Evolutionary conservation across 164 flowering plant species (phyloP).

Genomic region (Liquidambar formosana): DNA sequence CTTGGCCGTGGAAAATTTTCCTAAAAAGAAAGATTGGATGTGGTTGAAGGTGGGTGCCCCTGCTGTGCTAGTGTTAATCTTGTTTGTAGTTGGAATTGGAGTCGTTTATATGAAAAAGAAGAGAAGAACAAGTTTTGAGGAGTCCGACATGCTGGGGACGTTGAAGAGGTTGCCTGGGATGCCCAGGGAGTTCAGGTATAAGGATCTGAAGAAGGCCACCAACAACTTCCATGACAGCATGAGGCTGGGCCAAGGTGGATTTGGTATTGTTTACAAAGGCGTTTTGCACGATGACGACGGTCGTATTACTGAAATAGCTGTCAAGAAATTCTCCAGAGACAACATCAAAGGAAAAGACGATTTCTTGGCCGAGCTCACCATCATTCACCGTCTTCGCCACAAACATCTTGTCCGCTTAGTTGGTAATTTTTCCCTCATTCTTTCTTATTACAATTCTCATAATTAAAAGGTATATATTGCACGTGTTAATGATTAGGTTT

Average conservation of each 20-base stretch:
- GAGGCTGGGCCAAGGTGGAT: slow-evolving; percentile 77
- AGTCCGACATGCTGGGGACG: slow-evolving; percentile 22
- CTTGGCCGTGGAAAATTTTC: slow-evolving; percentile 36
- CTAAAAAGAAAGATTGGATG: not conserved
- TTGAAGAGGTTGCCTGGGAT: slow-evolving; percentile 57
- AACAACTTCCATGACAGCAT: slow-evolving; percentile 51
- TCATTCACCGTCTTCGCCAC: slow-evolving; percentile 72
- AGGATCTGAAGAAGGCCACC: slow-evolving; percentile 66
- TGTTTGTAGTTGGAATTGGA: slow-evolving; percentile 4
- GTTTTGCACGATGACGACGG: slow-evolving; percentile 25
- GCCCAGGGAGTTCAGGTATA: slow-evolving; percentile 57
- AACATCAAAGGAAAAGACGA: slow-evolving; percentile 58
- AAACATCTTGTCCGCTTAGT: slow-evolving; percentile 67
- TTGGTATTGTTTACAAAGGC: slow-evolving; percentile 69
- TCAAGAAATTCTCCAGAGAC: slow-evolving; percentile 69
- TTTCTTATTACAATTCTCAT: not conserved
- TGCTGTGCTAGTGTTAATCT: slow-evolving; percentile 4
- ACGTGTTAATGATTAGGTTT: too few species aligned
- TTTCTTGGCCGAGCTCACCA: slow-evolving; percentile 75
- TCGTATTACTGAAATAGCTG: slow-evolving; percentile 43
- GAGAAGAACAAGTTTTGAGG: not conserved
- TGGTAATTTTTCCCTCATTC: slow-evolving; percentile 32
- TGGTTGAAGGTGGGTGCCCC: slow-evolving; percentile 29
- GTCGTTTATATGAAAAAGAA: slow-evolving; percentile 16
- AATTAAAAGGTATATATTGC: too few species aligned